Percentiles rank a stretch among this genome's conserved stretches.
phyloP scores from a whole-genome alignment of 2,329 filamentous ascomycete species.

The Clonostachys sp. region DNA sequence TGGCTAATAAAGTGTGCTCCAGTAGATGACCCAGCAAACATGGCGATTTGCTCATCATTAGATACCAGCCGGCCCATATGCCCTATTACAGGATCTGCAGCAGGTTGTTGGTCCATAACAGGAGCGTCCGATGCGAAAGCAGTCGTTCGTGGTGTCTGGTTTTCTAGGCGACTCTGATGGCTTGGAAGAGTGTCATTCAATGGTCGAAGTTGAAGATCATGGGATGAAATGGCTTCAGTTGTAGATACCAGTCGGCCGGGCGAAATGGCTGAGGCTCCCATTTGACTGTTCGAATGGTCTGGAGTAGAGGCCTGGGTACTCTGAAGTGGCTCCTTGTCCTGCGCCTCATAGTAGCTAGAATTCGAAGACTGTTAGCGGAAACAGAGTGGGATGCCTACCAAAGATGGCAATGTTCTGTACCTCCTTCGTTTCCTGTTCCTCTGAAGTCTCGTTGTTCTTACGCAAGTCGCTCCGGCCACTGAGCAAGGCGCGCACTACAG shows the following conservation, averaged over 20 bases:
- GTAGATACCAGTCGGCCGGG: too few species aligned
- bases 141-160: not conserved
- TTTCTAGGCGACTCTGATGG: not conserved
- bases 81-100: conserved; percentile 9
- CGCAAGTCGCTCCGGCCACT: not conserved
- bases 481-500: not conserved
- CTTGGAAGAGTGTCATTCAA: not conserved
- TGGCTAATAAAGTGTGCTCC: conserved; percentile 18
- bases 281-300: not conserved
- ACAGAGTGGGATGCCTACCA: not conserved
- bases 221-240: not conserved
- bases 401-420: not conserved
- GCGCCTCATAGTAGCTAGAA: not conserved
- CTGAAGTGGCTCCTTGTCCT: not conserved
- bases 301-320: too few species aligned
- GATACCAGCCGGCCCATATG: conserved; percentile 16
- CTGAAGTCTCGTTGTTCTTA: not conserved
- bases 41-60: conserved; percentile 10
- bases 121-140: not conserved
- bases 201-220: not conserved
- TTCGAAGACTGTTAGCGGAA: not conserved
- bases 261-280: not conserved
- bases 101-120: not conserved
- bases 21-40: conserved; percentile 16
- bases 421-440: conserved; percentile 1